These are phyloP conservation scores for Cyphellophora europaea DNA, from an alignment of 2,329 filamentous ascomycete species.

Conservation along the genomic window DNA sequence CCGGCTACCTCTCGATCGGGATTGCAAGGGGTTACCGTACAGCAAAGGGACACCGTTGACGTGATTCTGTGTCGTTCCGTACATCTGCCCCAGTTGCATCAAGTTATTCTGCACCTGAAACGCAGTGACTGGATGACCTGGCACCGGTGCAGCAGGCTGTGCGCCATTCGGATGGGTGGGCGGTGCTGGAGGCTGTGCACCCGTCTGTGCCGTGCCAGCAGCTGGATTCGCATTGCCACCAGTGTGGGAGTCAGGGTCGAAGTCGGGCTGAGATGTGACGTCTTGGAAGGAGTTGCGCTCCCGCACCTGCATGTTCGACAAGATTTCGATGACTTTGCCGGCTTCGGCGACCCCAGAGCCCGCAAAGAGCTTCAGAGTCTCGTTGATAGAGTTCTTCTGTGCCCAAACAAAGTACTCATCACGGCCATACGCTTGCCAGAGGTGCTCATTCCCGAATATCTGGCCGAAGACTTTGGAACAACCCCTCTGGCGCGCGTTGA, in stretches of 20 bases:
- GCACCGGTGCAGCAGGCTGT: no score
- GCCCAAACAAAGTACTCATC: slow-evolving; percentile 18
- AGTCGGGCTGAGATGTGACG: slow-evolving; percentile 10
- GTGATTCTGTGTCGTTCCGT: no score
- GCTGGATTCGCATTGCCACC: slow-evolving; percentile 2
- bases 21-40: no score
- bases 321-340: slow-evolving; percentile 5
- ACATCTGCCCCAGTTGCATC: no score
- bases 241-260: slow-evolving; percentile 7
- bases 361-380: slow-evolving; percentile 9
- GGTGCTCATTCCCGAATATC: slow-evolving; percentile 27
- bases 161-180: no score
- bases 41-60: no score
- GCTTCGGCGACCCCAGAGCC: neutral
- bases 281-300: slow-evolving; percentile 14
- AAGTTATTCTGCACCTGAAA: no score
- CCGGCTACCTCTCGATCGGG: no score
- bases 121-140: no score
- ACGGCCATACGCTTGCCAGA: slow-evolving; percentile 11
- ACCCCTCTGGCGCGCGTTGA: slow-evolving; percentile 32
- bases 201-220: neutral
- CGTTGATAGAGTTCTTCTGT: slow-evolving; percentile 18
- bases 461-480: slow-evolving; percentile 37
- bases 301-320: slow-evolving; percentile 7
- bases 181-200: neutral